These are phyloP conservation scores for Gossypium schwendimanii DNA, from an alignment of 441 rosid species.

Conservation along the genomic window DNA sequence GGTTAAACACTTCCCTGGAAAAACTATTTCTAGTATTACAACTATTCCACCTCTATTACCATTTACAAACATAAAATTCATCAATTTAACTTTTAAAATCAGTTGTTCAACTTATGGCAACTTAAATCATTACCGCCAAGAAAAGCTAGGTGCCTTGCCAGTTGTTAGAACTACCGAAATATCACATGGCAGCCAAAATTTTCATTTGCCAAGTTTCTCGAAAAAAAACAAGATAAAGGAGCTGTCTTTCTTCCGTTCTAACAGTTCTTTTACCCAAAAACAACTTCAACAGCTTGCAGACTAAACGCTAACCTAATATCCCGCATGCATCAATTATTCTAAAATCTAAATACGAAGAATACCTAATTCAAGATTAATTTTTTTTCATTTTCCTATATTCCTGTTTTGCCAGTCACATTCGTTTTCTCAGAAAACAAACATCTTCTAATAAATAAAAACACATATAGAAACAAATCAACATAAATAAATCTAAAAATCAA, in stretches of 20 bases:
- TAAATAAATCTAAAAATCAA: background rate
- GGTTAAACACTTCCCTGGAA: background rate
- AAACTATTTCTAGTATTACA: background rate
- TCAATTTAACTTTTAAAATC: background rate
- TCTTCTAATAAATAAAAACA: background rate
- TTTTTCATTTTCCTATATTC: background rate
- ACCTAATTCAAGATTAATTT: background rate
- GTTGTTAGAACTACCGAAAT: background rate
- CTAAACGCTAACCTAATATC: background rate
- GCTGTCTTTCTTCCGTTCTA: background rate
- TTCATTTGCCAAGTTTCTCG: background rate
- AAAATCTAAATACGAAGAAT: background rate
- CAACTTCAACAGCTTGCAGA: background rate
- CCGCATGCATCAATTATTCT: background rate
- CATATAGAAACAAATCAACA: background rate
- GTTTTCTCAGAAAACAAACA: constrained; percentile 7
- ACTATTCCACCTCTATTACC: background rate
- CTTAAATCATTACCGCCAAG: background rate
- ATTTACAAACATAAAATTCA: background rate
- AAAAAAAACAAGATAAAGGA: background rate
- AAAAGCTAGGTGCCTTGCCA: background rate
- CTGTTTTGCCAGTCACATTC: background rate
- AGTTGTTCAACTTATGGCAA: background rate
- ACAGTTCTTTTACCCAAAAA: background rate
- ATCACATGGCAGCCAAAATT: background rate